Percentiles rank a stretch among this genome's conserved stretches.
These are phyloP conservation scores for Mrakia gelida DNA, from an alignment of 768 basidiomycete species.

Conservation along the genomic window DNA sequence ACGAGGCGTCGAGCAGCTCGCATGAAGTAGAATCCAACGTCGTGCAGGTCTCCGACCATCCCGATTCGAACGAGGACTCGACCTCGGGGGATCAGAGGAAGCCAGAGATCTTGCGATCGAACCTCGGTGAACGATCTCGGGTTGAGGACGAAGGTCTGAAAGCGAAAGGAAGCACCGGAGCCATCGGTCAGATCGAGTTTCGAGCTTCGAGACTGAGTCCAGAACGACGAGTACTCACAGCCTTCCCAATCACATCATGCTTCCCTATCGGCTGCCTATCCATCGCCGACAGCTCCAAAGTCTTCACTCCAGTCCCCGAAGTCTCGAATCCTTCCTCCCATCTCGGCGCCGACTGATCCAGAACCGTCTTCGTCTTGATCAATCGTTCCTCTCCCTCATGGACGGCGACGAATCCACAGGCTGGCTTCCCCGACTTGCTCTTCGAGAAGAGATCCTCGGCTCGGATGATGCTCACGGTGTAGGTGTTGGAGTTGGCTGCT, in stretches of 20 bases:
- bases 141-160: background rate
- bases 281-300: background rate
- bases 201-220: background rate
- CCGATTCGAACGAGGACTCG: background rate
- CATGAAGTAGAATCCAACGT: background rate
- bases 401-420: background rate
- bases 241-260: background rate
- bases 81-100: background rate
- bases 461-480: constrained; percentile 1
- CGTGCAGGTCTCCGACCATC: background rate
- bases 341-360: background rate
- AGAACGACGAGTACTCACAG: background rate
- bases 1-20: background rate
- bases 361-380: background rate
- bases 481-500: background rate
- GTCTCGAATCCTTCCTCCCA: background rate
- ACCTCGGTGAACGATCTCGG: background rate
- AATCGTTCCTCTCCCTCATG: background rate
- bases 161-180: background rate
- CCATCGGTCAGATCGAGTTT: background rate
- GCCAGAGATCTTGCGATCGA: background rate
- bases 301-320: background rate
- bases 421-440: background rate
- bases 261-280: background rate
- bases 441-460: background rate